Evolutionary conservation across 2,329 filamentous ascomycete genomes (phyloP), one percentile per base, ranked within the genome.

Genomic region (Ophiostoma sp.): DNA sequence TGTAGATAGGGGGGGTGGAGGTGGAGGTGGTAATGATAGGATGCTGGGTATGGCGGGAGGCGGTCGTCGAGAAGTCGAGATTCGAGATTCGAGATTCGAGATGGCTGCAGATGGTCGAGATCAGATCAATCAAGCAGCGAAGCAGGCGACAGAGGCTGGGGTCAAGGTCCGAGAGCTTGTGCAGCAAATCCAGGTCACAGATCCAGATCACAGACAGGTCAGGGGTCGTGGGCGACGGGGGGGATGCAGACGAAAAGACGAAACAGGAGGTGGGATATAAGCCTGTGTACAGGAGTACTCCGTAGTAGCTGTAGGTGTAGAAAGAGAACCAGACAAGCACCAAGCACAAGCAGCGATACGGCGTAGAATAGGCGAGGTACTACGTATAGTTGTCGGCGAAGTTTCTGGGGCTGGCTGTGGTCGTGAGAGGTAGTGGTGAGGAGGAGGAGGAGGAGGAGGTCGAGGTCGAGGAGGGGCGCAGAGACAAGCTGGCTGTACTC

Each of bases 251-350:
- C 65, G 65, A 70, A 67, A 70, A 62, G 65, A 67, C 65, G 65
- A 70, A 67, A 70, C 64, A 70, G 69, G 64, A 70, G 69, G 68
- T 41, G 48, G 67, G 67, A 33, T 33, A 27, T 15, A 13, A 35
- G 68, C 44, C 39, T 20, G 41, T n/a, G 44, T 48, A 17, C 20
- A 48, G 36, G 36, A 10, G 17, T 48, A 48, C 17, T 48, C 17
- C 20, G 44, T 48, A 66, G 39, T 3, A 13, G 27, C 27, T 31
- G 27, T 31, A 31, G 27, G 36, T 39, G 39, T 13, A 20, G 60
- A 35, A 31, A 20, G 48, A 15, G 17, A 31, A 17, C 20, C 27
- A 31, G 27, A 52, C 15, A 52, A 20, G 48, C n/a, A n/a, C 10
- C n/a, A 36, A 36, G 23, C 27, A 31, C 27, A 31, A 31, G 62